Evolutionary conservation across 202 grass and related monocot species (phyloP), one percentile per base, ranked within the genome.

Genomic region (Hordeum pubiflorum): DNA sequence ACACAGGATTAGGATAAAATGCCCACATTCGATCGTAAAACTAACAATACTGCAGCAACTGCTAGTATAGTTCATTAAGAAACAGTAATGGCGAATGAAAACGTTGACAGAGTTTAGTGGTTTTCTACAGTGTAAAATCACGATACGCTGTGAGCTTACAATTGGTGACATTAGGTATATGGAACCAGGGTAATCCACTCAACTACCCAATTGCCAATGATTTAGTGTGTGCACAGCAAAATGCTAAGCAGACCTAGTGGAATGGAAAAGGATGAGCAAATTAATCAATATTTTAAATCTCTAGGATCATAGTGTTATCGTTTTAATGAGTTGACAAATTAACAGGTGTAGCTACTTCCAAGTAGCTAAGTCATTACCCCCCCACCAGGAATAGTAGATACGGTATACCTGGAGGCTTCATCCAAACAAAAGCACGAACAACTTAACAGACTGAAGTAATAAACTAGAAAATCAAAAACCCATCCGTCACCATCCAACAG

Each of bases 101-200:
- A 61, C n/a, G 6, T 56, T 11, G 21, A 43, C 17, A 80, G 61
- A 80, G 40, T 27, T 40, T 41, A 32, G 39, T 12, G 13, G 44
- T 37, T 38, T 43, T 34, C 21, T 69, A 64, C 7, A 80, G 40
- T 68, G 21, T 23, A 74, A 65, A 41, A 78, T 3, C 15, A 52
- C 18, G 23, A 23, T 74, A 55, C 17, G 2, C 3, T 52, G 34
- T 21, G 66, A 76, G 55, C 71, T 43, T 4, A 29, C 38, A 48
- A 74, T 60, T n/a, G 5, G 15, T 58, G n/a, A 48, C 18, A 15
- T 48, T 57, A 58, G 24, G 58, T 46, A 24, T 63, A 58, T 3
- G 79, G 10, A 76, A 76, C 11, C 70, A 84, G 54, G n/a, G 31
- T 33, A 76, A 61, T 59, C 8, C 17, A 81, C 55, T 63, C 17